Evolutionary conservation across 202 grass and related monocot genomes (phyloP).

Genomic region (Dendrocalamus latiflorus): DNA sequence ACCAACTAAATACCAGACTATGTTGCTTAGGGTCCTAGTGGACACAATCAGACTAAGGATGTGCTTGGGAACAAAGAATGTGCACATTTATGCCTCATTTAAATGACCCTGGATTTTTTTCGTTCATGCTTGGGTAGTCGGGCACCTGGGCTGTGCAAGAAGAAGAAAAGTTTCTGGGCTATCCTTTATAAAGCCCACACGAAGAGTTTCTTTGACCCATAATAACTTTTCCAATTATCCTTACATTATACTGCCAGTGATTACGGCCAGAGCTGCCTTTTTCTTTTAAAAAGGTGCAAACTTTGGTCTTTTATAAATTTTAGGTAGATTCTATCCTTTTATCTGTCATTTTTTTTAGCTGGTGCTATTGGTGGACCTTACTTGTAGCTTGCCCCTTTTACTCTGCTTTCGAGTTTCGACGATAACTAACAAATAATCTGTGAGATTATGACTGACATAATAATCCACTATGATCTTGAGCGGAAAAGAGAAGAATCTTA

Average conservation of each 20-base stretch:
- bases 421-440: constrained; percentile 3
- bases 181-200: not conserved
- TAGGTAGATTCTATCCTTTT: not conserved
- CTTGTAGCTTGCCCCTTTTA: not conserved
- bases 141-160: not conserved
- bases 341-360: not conserved
- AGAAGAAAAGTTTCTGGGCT: not conserved
- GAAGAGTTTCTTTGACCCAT: not conserved
- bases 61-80: not conserved
- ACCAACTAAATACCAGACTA: not conserved
- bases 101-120: too few species aligned
- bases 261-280: not conserved
- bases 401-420: constrained; percentile 2
- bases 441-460: constrained; percentile 31
- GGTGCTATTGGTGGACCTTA: not conserved
- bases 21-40: too few species aligned
- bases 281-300: not conserved
- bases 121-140: not conserved
- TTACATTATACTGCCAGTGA: not conserved
- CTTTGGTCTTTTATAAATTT: not conserved
- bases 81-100: not conserved
- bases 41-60: not conserved
- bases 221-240: not conserved
- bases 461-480: not conserved
- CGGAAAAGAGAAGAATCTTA: constrained; percentile 18